Evolutionary conservation across 345 rosid genomes (phyloP).

Genomic region (Lenwebbia sp.): DNA sequence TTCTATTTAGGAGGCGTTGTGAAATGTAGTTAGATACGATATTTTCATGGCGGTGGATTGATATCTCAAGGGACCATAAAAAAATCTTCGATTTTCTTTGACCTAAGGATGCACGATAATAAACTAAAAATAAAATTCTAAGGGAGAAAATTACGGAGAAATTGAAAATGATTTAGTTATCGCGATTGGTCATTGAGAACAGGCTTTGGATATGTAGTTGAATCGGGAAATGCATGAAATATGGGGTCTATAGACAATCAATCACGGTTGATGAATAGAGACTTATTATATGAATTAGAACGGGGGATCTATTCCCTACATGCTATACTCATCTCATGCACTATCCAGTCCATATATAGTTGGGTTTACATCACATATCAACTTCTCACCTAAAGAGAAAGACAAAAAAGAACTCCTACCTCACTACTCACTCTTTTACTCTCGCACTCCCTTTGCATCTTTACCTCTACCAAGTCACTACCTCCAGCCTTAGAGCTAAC

Average conservation of each 20-base stretch:
- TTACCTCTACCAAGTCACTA: not conserved
- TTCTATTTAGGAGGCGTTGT: too few relatives aligned
- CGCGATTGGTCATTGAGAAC: not conserved
- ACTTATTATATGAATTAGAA: not conserved
- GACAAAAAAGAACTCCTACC: not conserved
- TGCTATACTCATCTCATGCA: too few relatives aligned
- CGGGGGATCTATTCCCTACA: not conserved
- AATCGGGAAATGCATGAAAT: not conserved
- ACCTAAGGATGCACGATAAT: not conserved
- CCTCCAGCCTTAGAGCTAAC: not conserved
- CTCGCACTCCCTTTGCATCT: not conserved
- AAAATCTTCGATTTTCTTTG: not conserved
- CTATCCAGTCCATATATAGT: not conserved
- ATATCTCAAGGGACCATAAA: not conserved
- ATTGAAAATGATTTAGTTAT: not conserved
- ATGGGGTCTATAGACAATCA: not conserved
- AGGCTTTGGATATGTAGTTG: not conserved
- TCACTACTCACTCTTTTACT: not conserved
- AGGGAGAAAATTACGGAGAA: not conserved
- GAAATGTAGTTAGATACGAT: fast-evolving
- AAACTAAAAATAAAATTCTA: not conserved
- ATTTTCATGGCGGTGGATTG: not conserved
- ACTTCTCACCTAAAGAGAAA: not conserved
- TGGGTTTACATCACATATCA: not conserved
- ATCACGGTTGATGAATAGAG: not conserved